Conservation (phyloP, 306 rosid genomes). For the Prosopis cineraria region DNA sequence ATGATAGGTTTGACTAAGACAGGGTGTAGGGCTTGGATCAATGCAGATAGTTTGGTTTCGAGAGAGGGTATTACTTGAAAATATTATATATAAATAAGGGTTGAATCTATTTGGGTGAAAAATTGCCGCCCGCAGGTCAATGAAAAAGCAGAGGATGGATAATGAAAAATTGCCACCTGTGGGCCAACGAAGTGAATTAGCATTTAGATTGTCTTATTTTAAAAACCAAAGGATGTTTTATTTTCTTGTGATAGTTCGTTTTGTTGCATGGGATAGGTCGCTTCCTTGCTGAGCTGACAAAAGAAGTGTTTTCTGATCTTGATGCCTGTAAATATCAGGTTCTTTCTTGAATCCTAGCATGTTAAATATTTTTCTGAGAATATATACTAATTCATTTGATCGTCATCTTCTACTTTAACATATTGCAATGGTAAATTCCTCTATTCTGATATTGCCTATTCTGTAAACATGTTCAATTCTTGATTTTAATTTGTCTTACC, state of each 20-base stretch:
- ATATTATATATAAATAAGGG: constrained; percentile 6
- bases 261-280: constrained; percentile 52
- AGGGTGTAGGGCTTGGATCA: background rate
- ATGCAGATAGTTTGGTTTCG: constrained; percentile 16
- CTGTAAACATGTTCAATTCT: background rate
- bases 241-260: background rate
- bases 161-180: constrained; percentile 13
- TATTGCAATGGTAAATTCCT: background rate
- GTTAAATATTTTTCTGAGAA: constrained; percentile 7
- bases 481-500: background rate
- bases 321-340: constrained; percentile 86
- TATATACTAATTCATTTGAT: background rate
- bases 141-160: constrained; percentile 21
- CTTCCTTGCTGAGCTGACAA: constrained; percentile 84
- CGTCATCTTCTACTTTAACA: background rate
- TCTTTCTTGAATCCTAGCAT: constrained; percentile 33
- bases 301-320: constrained; percentile 79
- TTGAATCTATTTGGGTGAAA: background rate
- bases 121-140: constrained; percentile 17
- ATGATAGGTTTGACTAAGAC: background rate
- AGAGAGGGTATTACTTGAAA: constrained; percentile 7
- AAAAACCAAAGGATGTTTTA: background rate
- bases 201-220: background rate
- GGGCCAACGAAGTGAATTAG: constrained; percentile 14
- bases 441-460: background rate